Evolutionary conservation across 257 asterid species (phyloP).

Genomic region (Fraxinus americana): DNA sequence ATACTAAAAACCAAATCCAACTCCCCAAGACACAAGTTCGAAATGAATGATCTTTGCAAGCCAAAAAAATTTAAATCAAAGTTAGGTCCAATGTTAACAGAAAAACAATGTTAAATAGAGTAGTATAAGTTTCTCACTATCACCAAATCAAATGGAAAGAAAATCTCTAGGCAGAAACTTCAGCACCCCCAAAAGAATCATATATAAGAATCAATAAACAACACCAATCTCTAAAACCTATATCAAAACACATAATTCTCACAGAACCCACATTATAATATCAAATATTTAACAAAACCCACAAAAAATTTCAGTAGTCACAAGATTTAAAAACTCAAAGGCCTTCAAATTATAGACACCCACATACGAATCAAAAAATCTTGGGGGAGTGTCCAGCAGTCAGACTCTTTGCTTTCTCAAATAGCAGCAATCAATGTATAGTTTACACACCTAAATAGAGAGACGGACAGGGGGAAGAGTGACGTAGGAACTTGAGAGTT

Average conservation of each 20-base stretch:
- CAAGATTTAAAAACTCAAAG: slow-evolving; percentile 1
- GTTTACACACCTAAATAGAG: slow-evolving; percentile 3
- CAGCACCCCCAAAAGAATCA: slow-evolving; percentile 20
- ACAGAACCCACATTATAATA: slow-evolving; percentile 29
- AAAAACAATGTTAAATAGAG: slow-evolving; percentile 18
- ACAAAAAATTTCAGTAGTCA: slow-evolving; percentile 13
- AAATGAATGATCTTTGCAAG: not conserved
- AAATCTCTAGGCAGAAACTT: not conserved
- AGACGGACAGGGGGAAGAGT: not conserved
- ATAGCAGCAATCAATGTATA: slow-evolving; percentile 21
- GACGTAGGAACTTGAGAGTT: not conserved
- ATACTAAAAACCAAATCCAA: slow-evolving; percentile 9
- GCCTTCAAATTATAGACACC: slow-evolving; percentile 11
- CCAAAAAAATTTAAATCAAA: not conserved
- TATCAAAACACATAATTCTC: slow-evolving; percentile 26
- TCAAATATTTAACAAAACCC: slow-evolving; percentile 28
- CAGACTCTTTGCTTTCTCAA: slow-evolving; percentile 17
- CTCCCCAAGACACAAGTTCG: not conserved
- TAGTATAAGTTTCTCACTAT: slow-evolving; percentile 6
- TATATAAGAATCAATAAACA: slow-evolving; percentile 1
- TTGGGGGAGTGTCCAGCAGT: slow-evolving; percentile 2
- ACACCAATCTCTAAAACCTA: slow-evolving; percentile 26
- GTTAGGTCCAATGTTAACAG: not conserved
- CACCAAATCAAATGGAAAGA: not conserved
- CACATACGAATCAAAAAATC: slow-evolving; percentile 18